A percentile compares a stretch with the other conserved stretches of the same genome.
Evolutionary conservation across 768 basidiomycete genomes (phyloP).

Genomic region (Paxillus ammoniavirescens): DNA sequence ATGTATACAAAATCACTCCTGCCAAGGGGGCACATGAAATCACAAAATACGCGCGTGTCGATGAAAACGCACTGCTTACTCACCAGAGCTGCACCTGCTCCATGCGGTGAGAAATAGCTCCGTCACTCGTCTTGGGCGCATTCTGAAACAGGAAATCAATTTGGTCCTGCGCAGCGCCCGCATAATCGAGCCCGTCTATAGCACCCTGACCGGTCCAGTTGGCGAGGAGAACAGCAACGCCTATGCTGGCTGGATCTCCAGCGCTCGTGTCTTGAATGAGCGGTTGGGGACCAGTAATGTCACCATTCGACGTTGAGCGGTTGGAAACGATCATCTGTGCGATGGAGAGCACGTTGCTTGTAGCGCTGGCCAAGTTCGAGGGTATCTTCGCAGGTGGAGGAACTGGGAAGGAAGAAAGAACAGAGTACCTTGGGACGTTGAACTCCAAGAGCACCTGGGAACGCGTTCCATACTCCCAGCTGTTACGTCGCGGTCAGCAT

Average conservation of each 20-base stretch:
- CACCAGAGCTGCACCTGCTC: constrained; percentile 73
- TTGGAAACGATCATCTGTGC: constrained; percentile 47
- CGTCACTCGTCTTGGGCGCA: constrained; percentile 65
- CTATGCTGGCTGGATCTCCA: constrained; percentile 78
- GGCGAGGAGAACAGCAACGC: constrained; percentile 64
- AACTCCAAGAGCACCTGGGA: constrained; percentile 52
- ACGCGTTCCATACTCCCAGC: constrained; percentile 56
- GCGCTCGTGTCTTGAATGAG: constrained; percentile 61
- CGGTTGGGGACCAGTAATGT: constrained; percentile 51
- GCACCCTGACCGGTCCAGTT: constrained; percentile 45
- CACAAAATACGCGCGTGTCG: background rate
- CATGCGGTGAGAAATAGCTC: constrained; percentile 78
- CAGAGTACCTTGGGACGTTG: constrained; percentile 45
- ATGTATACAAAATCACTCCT: constrained; percentile 84
- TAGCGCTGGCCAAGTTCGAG: constrained; percentile 23
- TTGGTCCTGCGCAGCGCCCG: constrained; percentile 62
- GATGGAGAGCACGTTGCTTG: constrained; percentile 59
- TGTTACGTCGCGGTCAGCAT: constrained; percentile 13
- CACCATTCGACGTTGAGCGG: constrained; percentile 42
- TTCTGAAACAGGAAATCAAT: constrained; percentile 55
- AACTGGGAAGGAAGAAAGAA: constrained; percentile 32
- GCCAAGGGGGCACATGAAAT: background rate
- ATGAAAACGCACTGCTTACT: background rate
- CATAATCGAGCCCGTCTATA: constrained; percentile 51
- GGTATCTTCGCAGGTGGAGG: constrained; percentile 28